Evolutionary conservation across 164 flowering plant species (phyloP), one percentile per base, ranked within the genome.

Genomic region (Cinnamomum micranthum): DNA sequence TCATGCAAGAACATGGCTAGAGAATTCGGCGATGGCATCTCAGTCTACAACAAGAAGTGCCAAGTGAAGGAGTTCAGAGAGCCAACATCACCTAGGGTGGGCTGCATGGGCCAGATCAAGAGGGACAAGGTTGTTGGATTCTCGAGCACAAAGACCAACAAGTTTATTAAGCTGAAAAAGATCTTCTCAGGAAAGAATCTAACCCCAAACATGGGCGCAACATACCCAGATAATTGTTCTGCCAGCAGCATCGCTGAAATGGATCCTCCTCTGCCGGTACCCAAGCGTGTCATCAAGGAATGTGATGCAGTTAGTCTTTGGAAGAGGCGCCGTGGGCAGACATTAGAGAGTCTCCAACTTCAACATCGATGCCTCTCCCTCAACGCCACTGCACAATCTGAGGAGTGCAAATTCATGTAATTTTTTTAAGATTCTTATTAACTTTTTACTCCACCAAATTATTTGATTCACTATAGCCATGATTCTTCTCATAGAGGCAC

Each of bases 81-180:
- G 65, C 82, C 82, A 7, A 52, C 20, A 23, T 80, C 82, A n/a
- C 82, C 82, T 4, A 74, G 63, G 65, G 76, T 80, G 23, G 82
- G 82, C 1, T 80, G 82, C 71, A 77, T 80, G 82, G 82, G 82
- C 12, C 80, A 80, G 76, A 60, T 80, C 78, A 76, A 52, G 74
- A 65, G 50, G 65, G 31, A 27, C 71, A 71, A 71, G 72, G 51
- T 66, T n/a, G 23, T 66, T n/a, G 23, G 70, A 2, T 14, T 14
- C 12, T 2, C 23, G 24, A 59, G 47, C 47, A 65, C 27, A 14
- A 70, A 41, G 35, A 55, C 24, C 22, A 65, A 68, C 60, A 80
- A 77, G 66, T 75, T 77, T 55, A 23, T 64, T 47, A 80, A 77
- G 78, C 70, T 80, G 33, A 77, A 72, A 65, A 80, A 64, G 67